Evolutionary conservation across 164 flowering plant genomes (phyloP).

Genomic region (Magnolia sinica): DNA sequence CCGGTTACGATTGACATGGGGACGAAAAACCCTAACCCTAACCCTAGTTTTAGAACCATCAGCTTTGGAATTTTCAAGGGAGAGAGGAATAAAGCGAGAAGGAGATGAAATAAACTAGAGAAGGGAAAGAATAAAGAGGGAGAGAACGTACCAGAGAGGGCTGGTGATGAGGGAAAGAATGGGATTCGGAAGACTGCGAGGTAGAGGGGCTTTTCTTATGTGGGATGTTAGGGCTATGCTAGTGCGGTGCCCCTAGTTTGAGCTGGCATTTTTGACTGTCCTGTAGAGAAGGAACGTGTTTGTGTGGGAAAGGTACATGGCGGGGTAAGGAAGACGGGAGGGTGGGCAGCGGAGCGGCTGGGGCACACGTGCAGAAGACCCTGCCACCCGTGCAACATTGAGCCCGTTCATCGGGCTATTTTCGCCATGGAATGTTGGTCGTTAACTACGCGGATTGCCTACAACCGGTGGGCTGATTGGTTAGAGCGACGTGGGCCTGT

Average conservation of each 20-base stretch:
- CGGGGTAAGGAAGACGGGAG: background rate
- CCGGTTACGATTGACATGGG: slow-evolving; percentile 12
- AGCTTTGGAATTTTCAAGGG: background rate
- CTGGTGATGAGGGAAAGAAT: background rate
- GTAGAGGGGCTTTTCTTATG: background rate
- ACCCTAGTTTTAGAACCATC: slow-evolving; percentile 15
- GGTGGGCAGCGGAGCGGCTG: background rate
- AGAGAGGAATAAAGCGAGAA: background rate
- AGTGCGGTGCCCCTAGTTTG: background rate
- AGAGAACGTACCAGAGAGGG: background rate
- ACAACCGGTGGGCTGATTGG: too few species aligned
- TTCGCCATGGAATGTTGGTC: too few species aligned
- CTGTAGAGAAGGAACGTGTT: background rate
- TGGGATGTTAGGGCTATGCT: background rate
- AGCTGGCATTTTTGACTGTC: background rate
- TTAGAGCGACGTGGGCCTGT: too few species aligned
- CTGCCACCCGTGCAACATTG: too few species aligned
- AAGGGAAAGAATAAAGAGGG: background rate
- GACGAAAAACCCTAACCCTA: slow-evolving; percentile 24
- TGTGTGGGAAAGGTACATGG: background rate
- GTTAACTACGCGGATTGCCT: too few species aligned
- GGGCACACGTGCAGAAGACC: too few species aligned
- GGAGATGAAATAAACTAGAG: background rate
- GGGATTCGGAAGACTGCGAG: background rate
- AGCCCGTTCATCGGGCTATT: too few species aligned